Conservation (phyloP, 164 flowering plant species). For the Aristolochia contorta region DNA sequence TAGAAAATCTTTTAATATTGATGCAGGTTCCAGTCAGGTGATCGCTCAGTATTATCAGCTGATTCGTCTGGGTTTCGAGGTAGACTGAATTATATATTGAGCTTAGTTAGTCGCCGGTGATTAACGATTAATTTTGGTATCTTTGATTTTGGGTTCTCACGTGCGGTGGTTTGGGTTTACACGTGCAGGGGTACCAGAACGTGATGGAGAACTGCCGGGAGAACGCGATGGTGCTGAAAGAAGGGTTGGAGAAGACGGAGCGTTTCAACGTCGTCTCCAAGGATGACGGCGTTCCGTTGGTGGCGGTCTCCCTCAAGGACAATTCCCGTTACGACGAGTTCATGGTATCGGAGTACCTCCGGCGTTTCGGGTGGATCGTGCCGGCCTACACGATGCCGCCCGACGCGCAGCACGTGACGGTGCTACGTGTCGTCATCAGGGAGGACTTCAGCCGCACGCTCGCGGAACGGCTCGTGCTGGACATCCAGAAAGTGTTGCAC, state of each 20-base stretch:
- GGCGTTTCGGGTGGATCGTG: constrained; percentile 34
- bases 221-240: constrained; percentile 21
- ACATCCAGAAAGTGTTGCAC: constrained; percentile 41
- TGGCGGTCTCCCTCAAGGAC: constrained; percentile 34
- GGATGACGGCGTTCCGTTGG: constrained; percentile 30
- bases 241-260: constrained; percentile 28
- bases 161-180: too few relatives aligned
- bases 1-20: too few relatives aligned
- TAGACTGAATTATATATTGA: neutral
- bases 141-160: neutral
- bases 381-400: constrained; percentile 57
- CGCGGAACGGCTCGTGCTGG: constrained; percentile 53
- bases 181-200: constrained; percentile 19
- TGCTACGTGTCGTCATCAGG: constrained; percentile 55
- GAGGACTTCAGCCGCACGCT: constrained; percentile 66
- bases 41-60: constrained; percentile 38
- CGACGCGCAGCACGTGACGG: constrained; percentile 47
- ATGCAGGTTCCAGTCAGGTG: constrained; percentile 36
- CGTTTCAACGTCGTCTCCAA: constrained; percentile 26
- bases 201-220: constrained; percentile 27
- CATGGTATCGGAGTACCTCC: constrained; percentile 24
- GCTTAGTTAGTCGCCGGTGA: neutral
- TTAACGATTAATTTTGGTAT: neutral
- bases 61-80: constrained; percentile 34
- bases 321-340: constrained; percentile 19